Percentiles rank a stretch among this genome's conserved stretches.
Evolutionary conservation across 306 rosid species (phyloP).

Genomic region (Rubus parviflorus): DNA sequence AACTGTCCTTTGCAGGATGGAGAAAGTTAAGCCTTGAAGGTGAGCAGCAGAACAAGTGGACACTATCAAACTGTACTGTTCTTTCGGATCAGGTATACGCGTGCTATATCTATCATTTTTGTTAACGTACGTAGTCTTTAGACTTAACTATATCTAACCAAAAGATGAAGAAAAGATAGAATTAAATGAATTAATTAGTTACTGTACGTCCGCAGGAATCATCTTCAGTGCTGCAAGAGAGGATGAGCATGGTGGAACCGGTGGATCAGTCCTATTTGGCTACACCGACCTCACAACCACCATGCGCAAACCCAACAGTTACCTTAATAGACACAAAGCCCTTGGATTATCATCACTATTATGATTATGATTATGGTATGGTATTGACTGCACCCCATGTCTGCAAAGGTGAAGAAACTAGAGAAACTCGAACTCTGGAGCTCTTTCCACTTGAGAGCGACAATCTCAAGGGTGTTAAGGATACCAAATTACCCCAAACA

Average conservation of each 20-base stretch:
- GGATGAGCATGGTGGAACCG: not conserved
- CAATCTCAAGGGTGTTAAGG: slow-evolving; percentile 23
- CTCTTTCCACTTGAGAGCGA: slow-evolving; percentile 55
- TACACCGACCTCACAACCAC: not conserved
- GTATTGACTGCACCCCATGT: not conserved
- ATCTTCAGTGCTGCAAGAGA: slow-evolving; percentile 30
- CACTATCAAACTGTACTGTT: slow-evolving; percentile 47
- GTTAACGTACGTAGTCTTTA: too few relatives aligned
- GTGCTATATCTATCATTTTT: not conserved
- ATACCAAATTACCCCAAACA: slow-evolving; percentile 16
- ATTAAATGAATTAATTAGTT: slow-evolving; percentile 31
- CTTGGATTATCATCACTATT: slow-evolving; percentile 19
- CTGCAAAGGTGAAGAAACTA: not conserved
- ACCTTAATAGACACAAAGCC: not conserved
- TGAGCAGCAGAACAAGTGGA: slow-evolving; percentile 61
- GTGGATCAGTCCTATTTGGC: not conserved
- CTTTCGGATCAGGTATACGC: slow-evolving; percentile 27
- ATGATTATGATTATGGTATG: not conserved
- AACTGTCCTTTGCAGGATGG: slow-evolving; percentile 31
- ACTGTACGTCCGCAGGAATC: slow-evolving; percentile 48
- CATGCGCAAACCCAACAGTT: not conserved
- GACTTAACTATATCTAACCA: too few relatives aligned
- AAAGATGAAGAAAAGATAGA: too few relatives aligned
- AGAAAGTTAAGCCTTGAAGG: slow-evolving; percentile 49
- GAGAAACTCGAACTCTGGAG: slow-evolving; percentile 44